Percentiles rank a stretch among this genome's conserved stretches.
Conservation (phyloP, 257 asterid genomes). For the Solanum sejunctum region DNA sequence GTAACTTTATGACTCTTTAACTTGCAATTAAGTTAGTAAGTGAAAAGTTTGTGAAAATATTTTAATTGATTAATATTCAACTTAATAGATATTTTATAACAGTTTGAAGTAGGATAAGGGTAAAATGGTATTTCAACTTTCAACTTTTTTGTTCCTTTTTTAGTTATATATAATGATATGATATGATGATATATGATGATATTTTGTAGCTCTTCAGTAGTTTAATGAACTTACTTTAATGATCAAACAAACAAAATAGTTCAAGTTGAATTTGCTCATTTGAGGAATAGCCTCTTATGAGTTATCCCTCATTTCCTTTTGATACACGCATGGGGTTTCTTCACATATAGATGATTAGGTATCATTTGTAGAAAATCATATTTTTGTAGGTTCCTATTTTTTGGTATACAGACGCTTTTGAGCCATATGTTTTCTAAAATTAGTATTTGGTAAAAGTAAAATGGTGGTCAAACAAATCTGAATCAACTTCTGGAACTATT, state of each 20-base stretch:
- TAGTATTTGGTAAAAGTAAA: neutral
- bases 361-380: neutral
- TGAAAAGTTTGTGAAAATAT: no score
- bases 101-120: no score
- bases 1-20: no score
- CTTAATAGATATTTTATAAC: no score
- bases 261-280: neutral
- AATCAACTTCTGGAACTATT: neutral
- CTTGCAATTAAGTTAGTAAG: no score
- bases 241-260: neutral
- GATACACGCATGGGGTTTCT: neutral
- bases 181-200: neutral
- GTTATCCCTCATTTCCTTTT: neutral
- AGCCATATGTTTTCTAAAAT: neutral
- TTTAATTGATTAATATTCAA: no score
- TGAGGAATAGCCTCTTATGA: neutral
- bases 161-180: no score
- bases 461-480: neutral
- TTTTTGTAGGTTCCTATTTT: neutral
- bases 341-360: neutral
- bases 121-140: no score
- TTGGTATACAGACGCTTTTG: neutral
- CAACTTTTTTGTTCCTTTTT: no score
- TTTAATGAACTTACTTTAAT: neutral
- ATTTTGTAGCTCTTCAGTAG: neutral